Percentiles rank a stretch among this genome's conserved stretches.
Evolutionary conservation across 2,329 filamentous ascomycete genomes (phyloP).

Genomic region (Verticillium dahliae): DNA sequence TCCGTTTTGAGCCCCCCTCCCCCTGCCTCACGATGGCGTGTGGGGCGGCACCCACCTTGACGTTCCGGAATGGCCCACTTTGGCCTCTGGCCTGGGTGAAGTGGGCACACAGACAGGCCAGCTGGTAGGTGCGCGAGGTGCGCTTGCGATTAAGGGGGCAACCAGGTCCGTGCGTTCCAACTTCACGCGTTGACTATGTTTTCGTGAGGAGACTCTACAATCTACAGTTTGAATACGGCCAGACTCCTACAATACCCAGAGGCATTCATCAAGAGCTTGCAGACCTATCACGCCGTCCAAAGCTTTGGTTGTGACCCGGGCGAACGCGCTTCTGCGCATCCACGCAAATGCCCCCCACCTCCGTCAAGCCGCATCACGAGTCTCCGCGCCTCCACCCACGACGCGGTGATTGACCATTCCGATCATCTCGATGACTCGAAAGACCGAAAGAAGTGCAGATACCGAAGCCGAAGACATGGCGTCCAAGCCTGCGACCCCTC

Average conservation of each 20-base stretch:
- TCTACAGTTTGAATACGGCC: constrained; percentile 26
- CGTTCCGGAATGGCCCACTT: neutral
- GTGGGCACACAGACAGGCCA: neutral
- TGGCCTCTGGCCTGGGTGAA: neutral
- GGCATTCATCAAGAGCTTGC: constrained; percentile 1
- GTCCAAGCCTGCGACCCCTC: constrained; percentile 28
- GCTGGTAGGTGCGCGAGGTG: neutral
- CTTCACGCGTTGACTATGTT: constrained; percentile 37
- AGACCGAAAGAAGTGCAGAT: constrained; percentile 1
- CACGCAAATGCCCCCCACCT: constrained; percentile 12
- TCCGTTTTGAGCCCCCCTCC: neutral
- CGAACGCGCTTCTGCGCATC: constrained; percentile 9
- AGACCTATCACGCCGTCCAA: constrained; percentile 8
- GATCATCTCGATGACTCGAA: constrained; percentile 4
- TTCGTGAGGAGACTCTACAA: constrained; percentile 14
- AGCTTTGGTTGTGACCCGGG: constrained; percentile 12
- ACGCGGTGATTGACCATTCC: constrained; percentile 15
- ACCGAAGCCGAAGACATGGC: constrained; percentile 18
- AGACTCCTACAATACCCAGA: constrained; percentile 16
- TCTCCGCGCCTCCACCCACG: constrained; percentile 14
- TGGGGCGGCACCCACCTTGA: neutral
- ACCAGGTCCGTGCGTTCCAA: constrained; percentile 23
- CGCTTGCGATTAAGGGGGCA: constrained; percentile 9
- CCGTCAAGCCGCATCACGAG: constrained; percentile 10
- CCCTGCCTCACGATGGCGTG: neutral